Percentiles rank a stretch among this genome's conserved stretches.
phyloP scores from a whole-genome alignment of 2,329 filamentous ascomycete genomes.

The Cytospora leucostoma region DNA sequence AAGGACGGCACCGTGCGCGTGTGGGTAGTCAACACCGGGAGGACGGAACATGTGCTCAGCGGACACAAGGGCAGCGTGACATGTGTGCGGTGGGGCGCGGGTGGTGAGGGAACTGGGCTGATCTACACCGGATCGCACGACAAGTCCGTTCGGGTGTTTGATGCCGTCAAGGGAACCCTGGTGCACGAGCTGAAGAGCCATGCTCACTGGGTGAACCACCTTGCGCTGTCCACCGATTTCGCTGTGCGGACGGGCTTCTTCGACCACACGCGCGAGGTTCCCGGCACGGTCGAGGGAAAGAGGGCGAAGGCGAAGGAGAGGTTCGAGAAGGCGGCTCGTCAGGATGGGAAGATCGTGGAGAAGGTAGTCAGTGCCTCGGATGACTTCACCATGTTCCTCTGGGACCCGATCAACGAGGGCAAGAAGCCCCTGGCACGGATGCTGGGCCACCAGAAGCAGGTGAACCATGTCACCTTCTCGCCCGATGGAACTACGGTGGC shows the following conservation, averaged over 20 bases:
- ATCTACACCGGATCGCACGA: slow-evolving; percentile 88
- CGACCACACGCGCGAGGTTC: slow-evolving; percentile 74
- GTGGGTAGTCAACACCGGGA: slow-evolving; percentile 79
- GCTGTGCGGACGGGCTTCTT: slow-evolving; percentile 83
- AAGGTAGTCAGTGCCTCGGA: slow-evolving; percentile 87
- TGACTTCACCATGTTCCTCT: slow-evolving; percentile 95
- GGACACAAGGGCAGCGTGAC: slow-evolving; percentile 89
- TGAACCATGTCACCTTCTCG: slow-evolving; percentile 94
- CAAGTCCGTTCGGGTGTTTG: slow-evolving; percentile 91
- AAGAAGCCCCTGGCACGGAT: slow-evolving; percentile 86
- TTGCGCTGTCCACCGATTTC: slow-evolving; percentile 91
- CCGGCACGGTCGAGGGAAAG: slow-evolving; percentile 69
- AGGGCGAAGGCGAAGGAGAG: slow-evolving; percentile 73
- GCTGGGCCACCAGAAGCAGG: slow-evolving; percentile 93
- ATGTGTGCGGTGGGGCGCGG: slow-evolving; percentile 82
- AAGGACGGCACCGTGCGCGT: slow-evolving; percentile 88
- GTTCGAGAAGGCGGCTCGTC: slow-evolving; percentile 81
- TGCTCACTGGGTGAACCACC: slow-evolving; percentile 93
- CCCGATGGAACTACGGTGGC: slow-evolving; percentile 87
- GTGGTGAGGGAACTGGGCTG: slow-evolving; percentile 64
- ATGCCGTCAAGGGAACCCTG: slow-evolving; percentile 74
- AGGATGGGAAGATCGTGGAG: slow-evolving; percentile 77
- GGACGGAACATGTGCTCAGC: slow-evolving; percentile 78
- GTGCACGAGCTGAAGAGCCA: slow-evolving; percentile 79
- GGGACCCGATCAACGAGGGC: slow-evolving; percentile 74